These are phyloP conservation scores for Lenwebbia sp. DNA, from an alignment of 345 rosid genomes.

Conservation along the genomic window DNA sequence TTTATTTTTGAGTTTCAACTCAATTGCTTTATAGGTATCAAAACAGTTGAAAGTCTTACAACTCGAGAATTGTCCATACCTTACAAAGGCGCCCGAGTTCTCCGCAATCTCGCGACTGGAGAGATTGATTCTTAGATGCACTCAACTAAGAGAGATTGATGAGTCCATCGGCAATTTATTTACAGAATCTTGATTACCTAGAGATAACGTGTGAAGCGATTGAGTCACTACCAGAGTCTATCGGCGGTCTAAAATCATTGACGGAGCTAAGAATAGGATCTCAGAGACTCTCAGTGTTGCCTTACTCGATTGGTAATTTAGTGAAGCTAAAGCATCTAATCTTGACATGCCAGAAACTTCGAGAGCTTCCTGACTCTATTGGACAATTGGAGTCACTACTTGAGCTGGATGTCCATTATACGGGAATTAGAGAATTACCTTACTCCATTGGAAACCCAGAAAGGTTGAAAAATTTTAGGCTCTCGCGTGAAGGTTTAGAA, in stretches of 20 bases:
- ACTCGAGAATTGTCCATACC: not conserved
- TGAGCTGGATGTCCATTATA: rapidly evolving
- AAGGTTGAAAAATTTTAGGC: not conserved
- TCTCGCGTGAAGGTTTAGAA: rapidly evolving
- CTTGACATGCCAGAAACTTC: not conserved
- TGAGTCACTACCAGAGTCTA: not conserved
- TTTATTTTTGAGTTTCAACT: not conserved
- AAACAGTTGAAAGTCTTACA: not conserved
- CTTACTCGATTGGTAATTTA: not conserved
- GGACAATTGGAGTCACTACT: not conserved
- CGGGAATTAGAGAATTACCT: not conserved
- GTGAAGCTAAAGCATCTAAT: not conserved
- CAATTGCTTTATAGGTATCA: not conserved
- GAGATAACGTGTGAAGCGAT: rapidly evolving
- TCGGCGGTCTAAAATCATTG: not conserved
- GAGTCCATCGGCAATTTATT: not conserved
- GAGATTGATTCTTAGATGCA: not conserved
- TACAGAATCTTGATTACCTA: not conserved
- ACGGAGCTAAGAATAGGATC: not conserved
- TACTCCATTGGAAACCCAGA: not conserved
- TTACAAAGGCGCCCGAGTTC: not conserved
- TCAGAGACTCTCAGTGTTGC: not conserved
- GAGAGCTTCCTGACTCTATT: not conserved
- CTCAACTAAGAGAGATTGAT: not conserved
- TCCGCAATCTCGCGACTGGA: rapidly evolving